phyloP scores from a whole-genome alignment of 2,329 filamentous ascomycete genomes.

The Ceratocystis lukuohia region DNA sequence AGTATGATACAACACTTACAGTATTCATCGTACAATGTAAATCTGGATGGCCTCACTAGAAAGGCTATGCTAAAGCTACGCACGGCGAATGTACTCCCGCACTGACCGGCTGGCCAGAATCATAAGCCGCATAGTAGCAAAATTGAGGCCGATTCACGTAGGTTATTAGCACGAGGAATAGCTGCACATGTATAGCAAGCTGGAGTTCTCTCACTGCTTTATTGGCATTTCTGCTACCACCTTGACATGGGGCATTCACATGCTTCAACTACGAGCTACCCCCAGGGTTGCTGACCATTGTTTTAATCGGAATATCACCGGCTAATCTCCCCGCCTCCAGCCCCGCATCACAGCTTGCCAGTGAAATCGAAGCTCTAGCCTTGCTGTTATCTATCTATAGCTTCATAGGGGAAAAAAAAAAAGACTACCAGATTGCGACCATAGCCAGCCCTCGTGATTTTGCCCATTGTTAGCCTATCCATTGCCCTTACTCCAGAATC shows the following conservation, averaged over 20 bases:
- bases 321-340: neutral
- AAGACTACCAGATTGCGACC: neutral
- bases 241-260: neutral
- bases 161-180: neutral
- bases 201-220: too few species aligned
- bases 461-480: neutral
- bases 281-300: neutral
- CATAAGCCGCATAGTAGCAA: too few species aligned
- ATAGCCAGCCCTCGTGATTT: neutral
- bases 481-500: neutral
- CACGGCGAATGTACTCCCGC: neutral
- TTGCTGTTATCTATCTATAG: constrained; percentile 5
- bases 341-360: constrained; percentile 10
- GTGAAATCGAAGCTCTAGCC: constrained; percentile 4
- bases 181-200: neutral
- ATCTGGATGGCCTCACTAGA: neutral
- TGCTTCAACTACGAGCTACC: neutral
- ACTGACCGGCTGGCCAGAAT: too few species aligned
- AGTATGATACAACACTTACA: neutral
- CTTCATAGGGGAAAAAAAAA: neutral
- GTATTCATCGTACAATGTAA: neutral
- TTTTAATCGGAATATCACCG: neutral
- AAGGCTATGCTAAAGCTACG: neutral
- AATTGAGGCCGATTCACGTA: neutral
- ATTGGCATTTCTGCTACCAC: neutral